Base-by-base conservation (phyloP, 2,329 filamentous ascomycete genomes). In the Aspergillus transmontanensis region DNA sequence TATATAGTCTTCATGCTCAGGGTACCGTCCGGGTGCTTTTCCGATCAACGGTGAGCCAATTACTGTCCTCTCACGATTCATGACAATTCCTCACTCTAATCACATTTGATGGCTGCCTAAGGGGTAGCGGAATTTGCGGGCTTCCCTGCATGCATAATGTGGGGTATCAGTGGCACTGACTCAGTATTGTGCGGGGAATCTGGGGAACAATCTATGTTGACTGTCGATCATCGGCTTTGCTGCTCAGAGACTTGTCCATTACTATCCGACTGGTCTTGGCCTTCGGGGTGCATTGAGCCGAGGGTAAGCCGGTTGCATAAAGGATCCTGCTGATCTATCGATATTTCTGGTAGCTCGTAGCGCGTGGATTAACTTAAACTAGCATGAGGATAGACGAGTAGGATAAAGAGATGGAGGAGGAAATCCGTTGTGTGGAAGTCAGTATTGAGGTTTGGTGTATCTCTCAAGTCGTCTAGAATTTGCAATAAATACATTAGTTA, bases 311-410 rank as follows among this genome's bases (percentile, higher is more conserved):
- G 43, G 43, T 4, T 11, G n/a, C n/a, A 5, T n/a, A n/a, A 19
- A n/a, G 16, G 16, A 41, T 41, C 3, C 9, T 12, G n/a, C 12
- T 11, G 14, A 23, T 23, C 10, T 19, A 9, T 41, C 19, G 19
- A 6, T n/a, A 3, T 4, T 10, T 39, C 36, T 2, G 1, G 12
- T 9, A 3, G 36, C 36, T 41, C 16, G 1, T 10, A n/a, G 3
- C 6, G 3, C 6, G 16, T 1, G 1, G 6, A 3, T n/a, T 9
- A 3, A n/a, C 2, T 41, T 10, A 2, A 4, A n/a, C 6, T 2
- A n/a, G 19, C 7, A 9, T 3, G 6, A n/a, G 19, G 16, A n/a
- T 19, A 2, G 19, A n/a, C 9, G 6, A 19, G 3, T 3, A 6
- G 19, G 16, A n/a, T n/a, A 9, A 9, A 16, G 39, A 2, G 19